Percentiles rank a stretch among this genome's conserved stretches.
phyloP scores from a whole-genome alignment of 208 protist genomes.

The Leishmania turanica region DNA sequence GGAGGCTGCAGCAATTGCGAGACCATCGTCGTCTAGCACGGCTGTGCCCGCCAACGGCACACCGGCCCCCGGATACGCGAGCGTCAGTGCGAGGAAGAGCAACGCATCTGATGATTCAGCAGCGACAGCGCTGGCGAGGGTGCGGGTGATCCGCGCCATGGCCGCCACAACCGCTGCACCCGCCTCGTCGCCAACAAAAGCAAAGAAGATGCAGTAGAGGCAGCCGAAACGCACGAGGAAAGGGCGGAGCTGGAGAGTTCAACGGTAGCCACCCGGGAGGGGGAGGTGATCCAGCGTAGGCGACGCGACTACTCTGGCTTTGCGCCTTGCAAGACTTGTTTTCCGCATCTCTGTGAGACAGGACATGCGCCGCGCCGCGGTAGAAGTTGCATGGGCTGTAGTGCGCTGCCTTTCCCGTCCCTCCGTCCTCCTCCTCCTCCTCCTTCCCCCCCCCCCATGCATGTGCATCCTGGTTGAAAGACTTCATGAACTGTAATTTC shows the following conservation, averaged over 20 bases:
- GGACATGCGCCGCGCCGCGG: neutral
- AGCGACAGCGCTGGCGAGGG: neutral
- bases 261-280: neutral
- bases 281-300: no score
- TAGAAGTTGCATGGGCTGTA: neutral
- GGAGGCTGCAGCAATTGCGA: neutral
- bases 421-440: neutral
- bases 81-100: neutral
- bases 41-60: neutral
- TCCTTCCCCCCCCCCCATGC: no score
- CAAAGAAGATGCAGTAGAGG: conserved; percentile 6
- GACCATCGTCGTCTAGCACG: neutral
- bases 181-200: neutral
- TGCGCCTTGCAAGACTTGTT: neutral
- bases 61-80: neutral
- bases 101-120: neutral
- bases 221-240: neutral
- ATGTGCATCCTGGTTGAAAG: neutral
- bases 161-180: neutral
- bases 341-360: neutral
- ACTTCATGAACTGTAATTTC: neutral
- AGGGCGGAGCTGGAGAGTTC: neutral
- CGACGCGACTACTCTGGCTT: neutral
- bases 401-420: neutral
- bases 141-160: neutral